Percentiles rank a stretch among this genome's conserved stretches.
Evolutionary conservation across 345 rosid species (phyloP).

Genomic region (Bruguiera sexangula): DNA sequence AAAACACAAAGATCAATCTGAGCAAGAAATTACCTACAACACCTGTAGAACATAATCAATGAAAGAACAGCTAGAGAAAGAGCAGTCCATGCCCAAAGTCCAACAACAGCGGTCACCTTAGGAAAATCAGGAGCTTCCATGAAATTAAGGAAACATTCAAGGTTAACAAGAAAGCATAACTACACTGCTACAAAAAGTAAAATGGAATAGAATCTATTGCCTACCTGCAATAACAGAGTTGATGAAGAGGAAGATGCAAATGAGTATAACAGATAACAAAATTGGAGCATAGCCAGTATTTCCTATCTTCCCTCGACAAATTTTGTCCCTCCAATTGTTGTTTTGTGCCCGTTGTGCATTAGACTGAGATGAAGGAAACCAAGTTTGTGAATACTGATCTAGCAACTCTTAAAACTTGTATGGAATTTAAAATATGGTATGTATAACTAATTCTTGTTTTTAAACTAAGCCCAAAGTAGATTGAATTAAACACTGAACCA

Average conservation of each 20-base stretch:
- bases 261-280: slow-evolving; percentile 47
- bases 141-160: slow-evolving; percentile 22
- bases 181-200: not conserved
- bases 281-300: slow-evolving; percentile 72
- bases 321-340: slow-evolving; percentile 41
- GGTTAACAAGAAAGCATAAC: slow-evolving; percentile 11
- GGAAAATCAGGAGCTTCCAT: slow-evolving; percentile 71
- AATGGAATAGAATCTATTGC: slow-evolving; percentile 15
- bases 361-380: slow-evolving; percentile 41
- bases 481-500: not conserved
- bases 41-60: slow-evolving; percentile 59
- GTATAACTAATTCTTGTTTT: not conserved
- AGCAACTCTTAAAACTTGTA: not conserved
- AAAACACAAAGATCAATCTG: slow-evolving; percentile 6
- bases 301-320: slow-evolving; percentile 49
- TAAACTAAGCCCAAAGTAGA: not conserved
- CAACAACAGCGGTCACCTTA: slow-evolving; percentile 77
- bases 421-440: not conserved
- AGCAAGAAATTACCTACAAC: slow-evolving; percentile 61
- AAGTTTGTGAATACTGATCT: slow-evolving; percentile 1
- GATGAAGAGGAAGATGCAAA: slow-evolving; percentile 54
- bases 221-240: slow-evolving; percentile 72
- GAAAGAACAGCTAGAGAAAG: slow-evolving; percentile 61
- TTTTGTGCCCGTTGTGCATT: slow-evolving; percentile 45
- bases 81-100: slow-evolving; percentile 76